Conservation (phyloP, 805 yeast species). For the Ogataea methanolica region DNA sequence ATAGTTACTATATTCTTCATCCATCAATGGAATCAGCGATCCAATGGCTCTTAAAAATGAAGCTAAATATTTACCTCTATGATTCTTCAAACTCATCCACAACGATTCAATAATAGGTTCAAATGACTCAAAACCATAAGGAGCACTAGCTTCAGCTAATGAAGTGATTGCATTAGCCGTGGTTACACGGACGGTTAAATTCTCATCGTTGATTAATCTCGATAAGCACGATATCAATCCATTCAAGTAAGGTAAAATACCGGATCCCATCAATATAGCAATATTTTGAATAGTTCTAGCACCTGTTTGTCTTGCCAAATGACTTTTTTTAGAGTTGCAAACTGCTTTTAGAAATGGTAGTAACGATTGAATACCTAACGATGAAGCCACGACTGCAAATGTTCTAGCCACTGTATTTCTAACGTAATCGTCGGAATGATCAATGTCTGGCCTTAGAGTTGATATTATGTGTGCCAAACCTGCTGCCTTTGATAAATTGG, state of each 20-base stretch:
- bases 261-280: slow-evolving; percentile 62
- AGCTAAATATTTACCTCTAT: slow-evolving; percentile 74
- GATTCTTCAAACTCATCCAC: slow-evolving; percentile 74
- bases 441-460: slow-evolving; percentile 75
- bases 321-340: slow-evolving; percentile 66
- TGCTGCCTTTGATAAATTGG: slow-evolving; percentile 72
- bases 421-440: slow-evolving; percentile 74
- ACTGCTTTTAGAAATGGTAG: slow-evolving; percentile 83
- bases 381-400: slow-evolving; percentile 77
- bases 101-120: slow-evolving; percentile 68
- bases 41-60: slow-evolving; percentile 77
- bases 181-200: slow-evolving; percentile 58
- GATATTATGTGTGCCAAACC: slow-evolving; percentile 81
- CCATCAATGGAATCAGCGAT: slow-evolving; percentile 79
- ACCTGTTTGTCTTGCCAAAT: slow-evolving; percentile 86
- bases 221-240: slow-evolving; percentile 59
- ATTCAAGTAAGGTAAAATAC: slow-evolving; percentile 68
- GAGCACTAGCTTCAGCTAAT: slow-evolving; percentile 76
- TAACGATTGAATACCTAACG: slow-evolving; percentile 66
- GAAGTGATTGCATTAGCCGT: slow-evolving; percentile 70
- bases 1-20: slow-evolving; percentile 70
- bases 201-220: slow-evolving; percentile 61
- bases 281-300: slow-evolving; percentile 71
- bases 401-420: slow-evolving; percentile 73
- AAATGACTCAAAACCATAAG: slow-evolving; percentile 88